phyloP scores from a whole-genome alignment of 2,329 filamentous ascomycete species.

The Cytospora mali region DNA sequence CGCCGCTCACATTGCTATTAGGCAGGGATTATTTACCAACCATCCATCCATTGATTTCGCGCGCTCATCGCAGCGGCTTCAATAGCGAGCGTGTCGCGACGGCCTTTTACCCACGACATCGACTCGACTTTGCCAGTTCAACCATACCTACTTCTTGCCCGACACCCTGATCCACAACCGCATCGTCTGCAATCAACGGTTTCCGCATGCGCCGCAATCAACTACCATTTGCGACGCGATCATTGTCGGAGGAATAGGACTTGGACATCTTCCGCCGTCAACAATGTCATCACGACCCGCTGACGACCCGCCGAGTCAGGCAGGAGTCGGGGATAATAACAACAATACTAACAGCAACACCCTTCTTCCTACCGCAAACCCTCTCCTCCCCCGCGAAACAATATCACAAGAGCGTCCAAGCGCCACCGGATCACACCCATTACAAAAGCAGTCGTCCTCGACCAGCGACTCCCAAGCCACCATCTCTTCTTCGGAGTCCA shows the following conservation, averaged over 20 bases:
- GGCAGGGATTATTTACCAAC: constrained; percentile 13
- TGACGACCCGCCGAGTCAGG: constrained; percentile 25
- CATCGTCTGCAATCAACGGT: not conserved
- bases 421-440: constrained; percentile 1
- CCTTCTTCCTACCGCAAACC: constrained; percentile 4
- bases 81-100: constrained; percentile 25
- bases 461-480: constrained; percentile 50
- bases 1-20: not conserved
- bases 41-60: constrained; percentile 10
- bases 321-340: constrained; percentile 6
- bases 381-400: constrained; percentile 5
- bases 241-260: constrained; percentile 7
- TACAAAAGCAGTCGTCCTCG: constrained; percentile 32
- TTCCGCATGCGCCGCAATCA: constrained; percentile 10
- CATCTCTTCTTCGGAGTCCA: constrained; percentile 42
- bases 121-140: not conserved
- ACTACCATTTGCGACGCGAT: constrained; percentile 13
- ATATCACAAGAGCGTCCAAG: not conserved
- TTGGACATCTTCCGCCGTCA: constrained; percentile 7
- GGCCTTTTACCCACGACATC: not conserved
- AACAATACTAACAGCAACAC: constrained; percentile 1
- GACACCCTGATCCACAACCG: not conserved
- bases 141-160: constrained; percentile 2
- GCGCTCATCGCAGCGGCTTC: constrained; percentile 5
- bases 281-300: constrained; percentile 28